Evolutionary conservation across 1,284 basidiomycete species (phyloP), one percentile per base, ranked within the genome.

Genomic region (Ganoderma sp.): DNA sequence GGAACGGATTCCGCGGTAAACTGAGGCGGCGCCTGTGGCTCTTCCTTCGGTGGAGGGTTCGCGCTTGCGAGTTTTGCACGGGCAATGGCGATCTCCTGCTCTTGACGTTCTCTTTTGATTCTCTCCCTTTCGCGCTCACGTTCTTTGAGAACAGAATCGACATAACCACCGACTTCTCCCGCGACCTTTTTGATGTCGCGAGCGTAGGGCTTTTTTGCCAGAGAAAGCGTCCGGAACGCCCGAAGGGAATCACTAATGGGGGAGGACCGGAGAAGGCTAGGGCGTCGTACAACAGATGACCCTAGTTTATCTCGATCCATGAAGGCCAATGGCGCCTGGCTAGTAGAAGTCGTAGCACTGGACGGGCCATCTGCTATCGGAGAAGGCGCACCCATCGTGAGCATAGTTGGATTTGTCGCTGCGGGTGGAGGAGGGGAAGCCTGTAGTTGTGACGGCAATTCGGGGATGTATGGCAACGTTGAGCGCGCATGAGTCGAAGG

Each of bases 91-190:
- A 63, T 62, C 22, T 73, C 71, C 42, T 73, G 71, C 54, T 73
- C 71, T 58, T 79, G 76, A n/a, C 89, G 81, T 75, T 91, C 90
- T 59, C 84, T 81, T 69, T 87, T 86, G 63, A 92, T 81, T 17
- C 91, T 82, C 72, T 93, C 92, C 3, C 91, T 82, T 76, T 93
- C 92, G 63, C 82, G 83, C 68, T 93, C 91, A 8, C 92, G 81
- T 70, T 93, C 91, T 68, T 86, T 86, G 1, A 87, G 88, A 2
- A 93, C 85, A 6, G 85, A 85, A 68, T 93, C 91, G 2, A 93
- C 89, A 74, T 90, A 93, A 1, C 81, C 81, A 32, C 87, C 86
- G 15, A 90, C 85, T 74, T 90, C 88, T 2, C 78, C 73, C 0
- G 88, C 89, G 6, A 88, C 83, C 2, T 77, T 79, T 17, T 80